Evolutionary conservation across 2,329 filamentous ascomycete species (phyloP).

Genomic region (Pyrenochaeta sp.): DNA sequence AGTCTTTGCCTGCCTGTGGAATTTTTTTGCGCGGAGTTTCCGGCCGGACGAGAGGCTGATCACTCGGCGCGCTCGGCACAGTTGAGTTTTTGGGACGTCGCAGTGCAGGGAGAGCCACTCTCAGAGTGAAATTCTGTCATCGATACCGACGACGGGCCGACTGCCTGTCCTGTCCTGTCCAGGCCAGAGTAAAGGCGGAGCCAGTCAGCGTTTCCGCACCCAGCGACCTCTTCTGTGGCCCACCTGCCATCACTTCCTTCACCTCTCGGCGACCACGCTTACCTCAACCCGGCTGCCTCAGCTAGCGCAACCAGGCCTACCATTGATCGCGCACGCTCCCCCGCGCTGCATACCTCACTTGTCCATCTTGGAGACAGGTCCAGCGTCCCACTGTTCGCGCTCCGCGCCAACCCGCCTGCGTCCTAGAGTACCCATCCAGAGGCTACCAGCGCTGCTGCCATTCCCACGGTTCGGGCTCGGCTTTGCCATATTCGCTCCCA

Average conservation of each 20-base stretch:
- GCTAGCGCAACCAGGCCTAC: constrained; percentile 19
- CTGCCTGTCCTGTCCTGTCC: constrained; percentile 22
- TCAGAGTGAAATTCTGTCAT: constrained; percentile 28
- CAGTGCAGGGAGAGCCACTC: constrained; percentile 33
- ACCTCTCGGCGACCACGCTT: constrained; percentile 30
- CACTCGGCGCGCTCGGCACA: constrained; percentile 46
- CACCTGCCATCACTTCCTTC: constrained; percentile 22
- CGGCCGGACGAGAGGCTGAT: constrained; percentile 44
- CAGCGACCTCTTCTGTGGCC: constrained; percentile 23
- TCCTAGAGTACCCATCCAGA: constrained; percentile 34
- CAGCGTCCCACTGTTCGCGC: constrained; percentile 31
- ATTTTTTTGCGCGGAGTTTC: constrained; percentile 32
- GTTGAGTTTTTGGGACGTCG: constrained; percentile 30
- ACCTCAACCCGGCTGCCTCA: constrained; percentile 22
- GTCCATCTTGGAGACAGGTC: constrained; percentile 18
- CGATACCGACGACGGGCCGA: constrained; percentile 43
- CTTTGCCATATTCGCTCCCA: constrained; percentile 37
- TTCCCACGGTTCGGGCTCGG: constrained; percentile 46
- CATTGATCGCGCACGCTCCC: constrained; percentile 24
- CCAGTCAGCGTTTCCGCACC: constrained; percentile 22
- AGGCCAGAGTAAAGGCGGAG: constrained; percentile 8
- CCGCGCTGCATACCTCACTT: constrained; percentile 19
- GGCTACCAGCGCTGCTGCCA: constrained; percentile 31
- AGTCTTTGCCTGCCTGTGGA: constrained; percentile 9
- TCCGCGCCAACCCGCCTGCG: constrained; percentile 32